Percentiles rank a stretch among this genome's conserved stretches.
These are phyloP conservation scores for Flammula alnicola DNA, from an alignment of 1,284 basidiomycete genomes.

Conservation along the genomic window DNA sequence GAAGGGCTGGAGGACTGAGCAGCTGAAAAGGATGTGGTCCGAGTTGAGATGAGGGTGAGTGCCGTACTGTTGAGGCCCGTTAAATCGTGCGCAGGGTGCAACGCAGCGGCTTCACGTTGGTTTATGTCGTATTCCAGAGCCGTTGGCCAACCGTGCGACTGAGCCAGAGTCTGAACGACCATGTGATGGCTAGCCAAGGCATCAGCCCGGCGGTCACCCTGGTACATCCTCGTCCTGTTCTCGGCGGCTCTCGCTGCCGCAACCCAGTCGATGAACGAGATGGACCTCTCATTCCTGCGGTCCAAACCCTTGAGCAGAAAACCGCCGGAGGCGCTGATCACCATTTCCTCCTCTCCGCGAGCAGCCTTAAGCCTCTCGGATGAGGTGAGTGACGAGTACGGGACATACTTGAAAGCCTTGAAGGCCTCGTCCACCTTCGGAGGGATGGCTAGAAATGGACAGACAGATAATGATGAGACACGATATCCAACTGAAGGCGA, in stretches of 20 bases:
- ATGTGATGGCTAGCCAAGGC: conserved; percentile 20
- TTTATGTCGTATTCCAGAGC: conserved; percentile 33
- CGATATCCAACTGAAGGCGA: too few species aligned
- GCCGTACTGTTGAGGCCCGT: too few species aligned
- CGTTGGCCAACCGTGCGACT: conserved; percentile 24
- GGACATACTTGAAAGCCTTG: neutral
- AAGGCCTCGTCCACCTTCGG: neutral
- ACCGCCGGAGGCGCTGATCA: neutral
- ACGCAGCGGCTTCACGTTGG: conserved; percentile 25
- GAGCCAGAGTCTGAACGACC: conserved; percentile 19
- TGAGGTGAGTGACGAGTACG: neutral
- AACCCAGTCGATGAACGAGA: conserved; percentile 9
- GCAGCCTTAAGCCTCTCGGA: neutral
- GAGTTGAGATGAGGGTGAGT: too few species aligned
- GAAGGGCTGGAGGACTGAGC: too few species aligned
- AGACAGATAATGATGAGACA: too few species aligned
- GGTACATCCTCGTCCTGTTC: conserved; percentile 9
- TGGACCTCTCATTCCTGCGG: neutral
- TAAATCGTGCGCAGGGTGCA: conserved; percentile 27
- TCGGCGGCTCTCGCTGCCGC: conserved; percentile 3
- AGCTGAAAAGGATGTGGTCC: too few species aligned
- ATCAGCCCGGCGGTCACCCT: conserved; percentile 13
- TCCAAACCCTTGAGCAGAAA: neutral
- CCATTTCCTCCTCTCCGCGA: neutral
- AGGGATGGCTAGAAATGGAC: neutral